Evolutionary conservation across 2,329 filamentous ascomycete genomes (phyloP), one percentile per base, ranked within the genome.

Genomic region (Xylaria sp.): DNA sequence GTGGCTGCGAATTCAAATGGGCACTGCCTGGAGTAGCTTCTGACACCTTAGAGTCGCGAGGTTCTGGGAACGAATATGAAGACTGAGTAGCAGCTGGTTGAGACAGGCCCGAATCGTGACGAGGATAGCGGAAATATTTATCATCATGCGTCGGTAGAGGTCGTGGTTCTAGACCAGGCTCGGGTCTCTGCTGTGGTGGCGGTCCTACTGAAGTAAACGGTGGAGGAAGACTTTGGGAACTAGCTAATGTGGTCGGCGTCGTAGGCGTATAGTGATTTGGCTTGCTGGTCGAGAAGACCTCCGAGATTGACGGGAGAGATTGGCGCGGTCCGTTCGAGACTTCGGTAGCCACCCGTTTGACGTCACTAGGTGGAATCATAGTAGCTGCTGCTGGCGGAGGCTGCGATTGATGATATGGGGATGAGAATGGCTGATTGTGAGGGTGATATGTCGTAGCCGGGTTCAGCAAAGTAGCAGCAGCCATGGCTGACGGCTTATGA

Each of bases 301-400:
- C 78, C 25, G 77, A 78, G 70, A 79, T 73, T 10, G 78, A 79
- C n/a, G 78, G 77, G n/a, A 79, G 76, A 18, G 77, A 78, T 59
- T 79, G 78, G 48, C 76, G 71, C 50, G 76, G 73, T 23, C 70
- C 68, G 23, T 73, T 69, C 20, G 78, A 76, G 48, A 70, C 56
- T 46, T 79, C 78, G n/a, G 70, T 75, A 18, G 76, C 70, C 15
- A 75, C 62, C 63, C 76, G 75, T 66, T 78, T 74, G 57, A 70
- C 73, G 37, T 78, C 78, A 1, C 64, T 70, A 8, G 73, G 72
- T 1, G 76, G 70, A 58, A 78, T 74, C 73, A 79, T 78, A 41
- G 70, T 72, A 18, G 75, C 68, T 64, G 78, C 73, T 15, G 73
- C 37, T 25, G 75, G 70, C 44, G 75, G 75, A 48, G 74, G 71